Conservation (phyloP, 2,329 filamentous ascomycete genomes). For the Ophioceras dolichostomum region DNA sequence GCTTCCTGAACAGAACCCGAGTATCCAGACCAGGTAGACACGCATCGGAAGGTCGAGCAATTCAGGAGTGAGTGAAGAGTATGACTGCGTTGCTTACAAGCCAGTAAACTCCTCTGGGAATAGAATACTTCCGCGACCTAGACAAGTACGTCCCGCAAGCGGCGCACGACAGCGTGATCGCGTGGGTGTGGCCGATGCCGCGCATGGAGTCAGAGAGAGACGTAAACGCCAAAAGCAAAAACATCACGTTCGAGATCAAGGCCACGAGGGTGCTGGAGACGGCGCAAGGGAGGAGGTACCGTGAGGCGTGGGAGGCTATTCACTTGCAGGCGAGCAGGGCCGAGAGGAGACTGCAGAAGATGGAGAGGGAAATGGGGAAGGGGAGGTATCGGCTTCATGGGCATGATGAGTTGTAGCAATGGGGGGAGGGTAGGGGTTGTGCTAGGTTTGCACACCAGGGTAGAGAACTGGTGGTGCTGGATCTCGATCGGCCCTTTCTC, state of each 20-base stretch:
- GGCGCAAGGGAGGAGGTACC: conserved; percentile 1
- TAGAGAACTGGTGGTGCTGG: too few species aligned
- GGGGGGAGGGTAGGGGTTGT: too few species aligned
- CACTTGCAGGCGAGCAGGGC: conserved; percentile 2
- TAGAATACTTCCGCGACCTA: conserved; percentile 10
- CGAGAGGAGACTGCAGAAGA: conserved; percentile 1
- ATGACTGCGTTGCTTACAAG: too few species aligned
- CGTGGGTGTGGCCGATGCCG: too few species aligned
- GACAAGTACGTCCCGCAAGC: conserved; percentile 14
- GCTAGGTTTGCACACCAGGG: too few species aligned
- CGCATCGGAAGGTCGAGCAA: too few species aligned
- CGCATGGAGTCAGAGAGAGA: conserved; percentile 16
- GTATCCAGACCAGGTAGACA: too few species aligned
- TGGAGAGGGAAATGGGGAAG: conserved; percentile 1
- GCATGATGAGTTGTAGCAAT: conserved; percentile 3
- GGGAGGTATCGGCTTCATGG: conserved; percentile 1
- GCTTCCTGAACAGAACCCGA: too few species aligned
- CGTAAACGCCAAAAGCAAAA: conserved; percentile 11
- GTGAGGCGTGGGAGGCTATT: conserved; percentile 1
- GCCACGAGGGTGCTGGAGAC: conserved; percentile 7
- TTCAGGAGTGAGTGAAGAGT: too few species aligned
- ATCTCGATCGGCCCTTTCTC: too few species aligned
- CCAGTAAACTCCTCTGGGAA: too few species aligned
- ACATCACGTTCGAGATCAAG: conserved; percentile 18
- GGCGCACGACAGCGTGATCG: conserved; percentile 15